Evolutionary conservation across 2,329 filamentous ascomycete species (phyloP).

Genomic region (Teratosphaeria nubilosa): DNA sequence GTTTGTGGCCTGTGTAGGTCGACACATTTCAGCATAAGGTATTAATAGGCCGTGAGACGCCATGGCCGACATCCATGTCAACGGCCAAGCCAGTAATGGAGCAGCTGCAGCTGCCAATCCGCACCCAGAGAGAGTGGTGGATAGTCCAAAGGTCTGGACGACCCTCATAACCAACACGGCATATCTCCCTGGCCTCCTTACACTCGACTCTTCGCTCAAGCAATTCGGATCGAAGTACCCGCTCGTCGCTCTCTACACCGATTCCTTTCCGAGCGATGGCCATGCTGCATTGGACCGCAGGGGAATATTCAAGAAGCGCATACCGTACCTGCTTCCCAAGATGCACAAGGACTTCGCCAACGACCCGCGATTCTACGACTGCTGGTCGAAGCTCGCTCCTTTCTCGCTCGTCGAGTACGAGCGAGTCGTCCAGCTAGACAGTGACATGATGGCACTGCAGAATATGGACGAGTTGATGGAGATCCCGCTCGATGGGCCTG

Average conservation of each 20-base stretch:
- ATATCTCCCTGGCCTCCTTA: conserved; percentile 74
- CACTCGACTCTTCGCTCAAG: conserved; percentile 67
- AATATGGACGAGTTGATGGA: conserved; percentile 95
- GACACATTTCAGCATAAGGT: neutral
- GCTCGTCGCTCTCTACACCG: conserved; percentile 73
- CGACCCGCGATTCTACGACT: conserved; percentile 79
- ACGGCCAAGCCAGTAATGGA: neutral
- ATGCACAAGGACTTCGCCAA: conserved; percentile 57
- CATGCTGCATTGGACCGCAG: conserved; percentile 59
- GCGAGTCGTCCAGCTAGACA: conserved; percentile 73
- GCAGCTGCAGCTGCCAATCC: conserved; percentile 8
- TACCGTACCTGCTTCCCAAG: conserved; percentile 63
- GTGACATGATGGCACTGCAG: conserved; percentile 70
- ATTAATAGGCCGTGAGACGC: neutral
- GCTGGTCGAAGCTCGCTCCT: conserved; percentile 76
- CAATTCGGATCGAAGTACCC: conserved; percentile 58
- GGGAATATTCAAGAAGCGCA: conserved; percentile 57
- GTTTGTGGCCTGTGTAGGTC: neutral
- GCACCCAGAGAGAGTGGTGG: conserved; percentile 20
- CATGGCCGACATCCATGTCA: neutral
- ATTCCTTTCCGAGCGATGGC: conserved; percentile 59
- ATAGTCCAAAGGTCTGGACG: conserved; percentile 60
- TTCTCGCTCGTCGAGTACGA: conserved; percentile 70
- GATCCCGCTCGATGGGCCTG: conserved; percentile 55
- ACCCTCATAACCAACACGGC: conserved; percentile 74